Percentiles rank a stretch among this genome's conserved stretches.
These are phyloP conservation scores for Podila verticillata DNA, from an alignment of 192 early-diverging fungal species.

Conservation along the genomic window DNA sequence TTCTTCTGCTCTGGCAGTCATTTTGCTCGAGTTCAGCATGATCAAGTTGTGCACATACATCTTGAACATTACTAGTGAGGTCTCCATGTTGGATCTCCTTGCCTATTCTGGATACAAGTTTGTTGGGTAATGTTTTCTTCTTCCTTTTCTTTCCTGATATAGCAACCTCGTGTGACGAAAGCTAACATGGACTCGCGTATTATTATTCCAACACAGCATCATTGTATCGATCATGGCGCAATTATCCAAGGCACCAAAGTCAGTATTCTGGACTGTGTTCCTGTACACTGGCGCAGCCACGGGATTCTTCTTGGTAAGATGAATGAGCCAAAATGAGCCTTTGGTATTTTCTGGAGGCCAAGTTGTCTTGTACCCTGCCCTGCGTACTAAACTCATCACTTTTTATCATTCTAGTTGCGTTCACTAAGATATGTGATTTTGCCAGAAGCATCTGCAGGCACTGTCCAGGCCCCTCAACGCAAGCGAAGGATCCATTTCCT, in stretches of 20 bases:
- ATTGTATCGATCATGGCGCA: constrained; percentile 51
- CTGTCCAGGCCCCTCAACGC: constrained; percentile 70
- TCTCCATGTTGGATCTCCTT: constrained; percentile 85
- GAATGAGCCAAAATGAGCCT: neutral
- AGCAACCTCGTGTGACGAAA: constrained; percentile 4
- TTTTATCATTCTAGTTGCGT: constrained; percentile 60
- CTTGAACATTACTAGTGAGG: constrained; percentile 84
- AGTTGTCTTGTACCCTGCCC: neutral
- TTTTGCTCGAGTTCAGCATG: constrained; percentile 84
- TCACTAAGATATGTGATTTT: constrained; percentile 81
- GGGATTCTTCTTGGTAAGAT: constrained; percentile 89
- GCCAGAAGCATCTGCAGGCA: constrained; percentile 71
- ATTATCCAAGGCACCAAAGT: constrained; percentile 54
- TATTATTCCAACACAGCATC: constrained; percentile 55
- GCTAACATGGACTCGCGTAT: constrained; percentile 59
- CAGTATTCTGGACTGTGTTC: constrained; percentile 75
- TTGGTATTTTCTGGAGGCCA: constrained; percentile 1
- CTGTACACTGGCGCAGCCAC: constrained; percentile 79
- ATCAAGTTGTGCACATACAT: constrained; percentile 89
- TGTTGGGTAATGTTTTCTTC: constrained; percentile 64
- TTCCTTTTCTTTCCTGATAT: constrained; percentile 26
- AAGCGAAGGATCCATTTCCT: constrained; percentile 90
- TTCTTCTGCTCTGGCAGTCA: constrained; percentile 81
- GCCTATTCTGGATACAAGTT: constrained; percentile 97
- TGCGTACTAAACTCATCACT: neutral